Evolutionary conservation across 345 rosid genomes (phyloP).

Genomic region (Nasturtium officinale): DNA sequence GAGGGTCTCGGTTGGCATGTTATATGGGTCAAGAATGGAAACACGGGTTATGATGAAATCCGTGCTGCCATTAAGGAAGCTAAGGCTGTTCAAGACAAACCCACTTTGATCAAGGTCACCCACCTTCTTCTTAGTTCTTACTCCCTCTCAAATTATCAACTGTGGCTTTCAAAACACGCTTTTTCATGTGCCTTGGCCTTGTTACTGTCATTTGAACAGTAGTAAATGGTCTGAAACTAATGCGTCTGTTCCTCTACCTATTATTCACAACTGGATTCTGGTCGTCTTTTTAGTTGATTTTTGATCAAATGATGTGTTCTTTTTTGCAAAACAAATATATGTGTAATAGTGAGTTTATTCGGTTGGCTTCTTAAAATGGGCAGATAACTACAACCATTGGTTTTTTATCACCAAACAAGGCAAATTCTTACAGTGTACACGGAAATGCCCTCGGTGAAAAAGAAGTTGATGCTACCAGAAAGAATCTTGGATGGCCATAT

Average conservation of each 20-base stretch:
- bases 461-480: slow-evolving; percentile 95
- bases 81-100: slow-evolving; percentile 89
- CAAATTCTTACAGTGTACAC: slow-evolving; percentile 83
- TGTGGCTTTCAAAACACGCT: background rate
- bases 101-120: slow-evolving; percentile 79
- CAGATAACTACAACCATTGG: slow-evolving; percentile 92
- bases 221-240: background rate
- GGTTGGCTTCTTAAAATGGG: background rate
- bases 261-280: background rate
- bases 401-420: slow-evolving; percentile 87
- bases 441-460: slow-evolving; percentile 89
- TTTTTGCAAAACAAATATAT: background rate
- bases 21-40: slow-evolving; percentile 98
- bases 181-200: slow-evolving; percentile 5
- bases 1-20: slow-evolving; percentile 99
- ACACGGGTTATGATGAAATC: slow-evolving; percentile 92
- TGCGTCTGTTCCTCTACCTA: background rate
- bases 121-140: background rate
- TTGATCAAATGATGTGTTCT: background rate
- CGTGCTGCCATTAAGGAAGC: slow-evolving; percentile 99
- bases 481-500: slow-evolving; percentile 84
- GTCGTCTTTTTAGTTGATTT: background rate
- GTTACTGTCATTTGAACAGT: slow-evolving; percentile 35
- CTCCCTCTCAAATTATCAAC: background rate
- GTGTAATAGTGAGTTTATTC: background rate